Conservation (phyloP, 495 filamentous ascomycete genomes). For the Parachaetomium inaequale region DNA sequence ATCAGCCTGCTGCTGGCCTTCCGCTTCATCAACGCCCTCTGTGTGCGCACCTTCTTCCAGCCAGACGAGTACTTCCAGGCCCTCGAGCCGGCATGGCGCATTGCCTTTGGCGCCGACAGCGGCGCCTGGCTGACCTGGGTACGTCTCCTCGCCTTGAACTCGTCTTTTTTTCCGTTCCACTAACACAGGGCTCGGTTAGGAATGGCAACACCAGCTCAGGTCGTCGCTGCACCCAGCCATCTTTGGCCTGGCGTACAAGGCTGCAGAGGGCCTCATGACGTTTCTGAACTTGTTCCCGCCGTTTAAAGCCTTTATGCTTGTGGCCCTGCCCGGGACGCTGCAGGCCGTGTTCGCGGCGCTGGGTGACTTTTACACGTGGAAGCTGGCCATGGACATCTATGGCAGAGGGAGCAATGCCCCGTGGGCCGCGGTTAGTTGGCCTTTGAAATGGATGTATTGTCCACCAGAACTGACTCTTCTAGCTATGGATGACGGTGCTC, state of each 20-base stretch:
- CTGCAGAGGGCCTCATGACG: slow-evolving; percentile 51
- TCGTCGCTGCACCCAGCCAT: slow-evolving; percentile 88
- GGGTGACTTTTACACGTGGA: slow-evolving; percentile 88
- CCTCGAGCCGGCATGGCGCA: slow-evolving; percentile 89
- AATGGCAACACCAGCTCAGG: slow-evolving; percentile 88
- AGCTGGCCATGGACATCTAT: slow-evolving; percentile 69
- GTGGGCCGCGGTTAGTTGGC: slow-evolving; percentile 61
- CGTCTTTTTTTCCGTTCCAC: no score
- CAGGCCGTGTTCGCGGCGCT: slow-evolving; percentile 76
- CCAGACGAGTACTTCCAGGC: slow-evolving; percentile 99
- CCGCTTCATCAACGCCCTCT: slow-evolving; percentile 81
- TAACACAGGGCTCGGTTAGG: no score
- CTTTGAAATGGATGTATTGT: neutral
- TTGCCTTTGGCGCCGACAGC: slow-evolving; percentile 72
- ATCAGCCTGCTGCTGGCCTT: slow-evolving; percentile 66
- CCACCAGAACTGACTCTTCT: neutral
- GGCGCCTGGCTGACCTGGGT: slow-evolving; percentile 98
- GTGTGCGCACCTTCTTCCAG: slow-evolving; percentile 91
- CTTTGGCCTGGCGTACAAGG: slow-evolving; percentile 73
- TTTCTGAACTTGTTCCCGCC: slow-evolving; percentile 46
- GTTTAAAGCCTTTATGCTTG: slow-evolving; percentile 58
- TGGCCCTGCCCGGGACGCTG: slow-evolving; percentile 66
- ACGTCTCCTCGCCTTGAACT: slow-evolving; percentile 26
- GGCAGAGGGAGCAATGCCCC: slow-evolving; percentile 60
- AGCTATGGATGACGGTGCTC: slow-evolving; percentile 67